phyloP scores from a whole-genome alignment of 2,329 filamentous ascomycete species.

The Ophiostoma ulmi region DNA sequence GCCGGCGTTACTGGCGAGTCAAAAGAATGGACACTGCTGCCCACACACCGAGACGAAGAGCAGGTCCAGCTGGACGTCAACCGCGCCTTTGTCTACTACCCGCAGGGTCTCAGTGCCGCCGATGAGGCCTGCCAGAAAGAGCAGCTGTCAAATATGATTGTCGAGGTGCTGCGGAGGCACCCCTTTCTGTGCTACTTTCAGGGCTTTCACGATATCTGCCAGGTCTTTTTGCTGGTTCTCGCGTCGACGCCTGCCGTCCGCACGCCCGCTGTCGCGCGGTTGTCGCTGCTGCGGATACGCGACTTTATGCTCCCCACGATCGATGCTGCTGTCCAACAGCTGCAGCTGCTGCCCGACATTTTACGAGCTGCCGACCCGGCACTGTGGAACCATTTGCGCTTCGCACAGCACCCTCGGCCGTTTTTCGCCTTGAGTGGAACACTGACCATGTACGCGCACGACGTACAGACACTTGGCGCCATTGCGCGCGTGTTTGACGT shows the following conservation, averaged over 20 bases:
- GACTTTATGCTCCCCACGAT: conserved; percentile 97
- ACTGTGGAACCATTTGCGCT: conserved; percentile 69
- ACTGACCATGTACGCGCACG: conserved; percentile 92
- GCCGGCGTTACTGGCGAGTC: conserved; percentile 22
- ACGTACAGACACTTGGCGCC: conserved; percentile 82
- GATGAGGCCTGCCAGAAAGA: conserved; percentile 66
- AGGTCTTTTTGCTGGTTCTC: conserved; percentile 86
- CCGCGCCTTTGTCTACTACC: conserved; percentile 96
- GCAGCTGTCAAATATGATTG: conserved; percentile 75
- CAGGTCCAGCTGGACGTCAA: conserved; percentile 91
- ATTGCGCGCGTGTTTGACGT: conserved; percentile 92
- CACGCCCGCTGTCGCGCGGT: conserved; percentile 62
- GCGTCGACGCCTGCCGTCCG: conserved; percentile 50
- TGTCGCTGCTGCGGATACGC: conserved; percentile 83
- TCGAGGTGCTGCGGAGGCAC: conserved; percentile 70
- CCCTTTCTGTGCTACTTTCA: conserved; percentile 93
- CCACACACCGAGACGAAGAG: conserved; percentile 77
- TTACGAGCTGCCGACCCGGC: conserved; percentile 65
- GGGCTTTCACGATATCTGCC: conserved; percentile 96
- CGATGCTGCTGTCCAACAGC: conserved; percentile 72
- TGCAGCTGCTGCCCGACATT: conserved; percentile 81
- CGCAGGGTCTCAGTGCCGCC: conserved; percentile 62
- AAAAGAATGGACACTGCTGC: conserved; percentile 55
- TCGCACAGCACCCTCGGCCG: conserved; percentile 56
- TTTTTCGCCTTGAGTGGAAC: conserved; percentile 93